phyloP scores from a whole-genome alignment of 257 asterid species.

The Solanum stenotomum region DNA sequence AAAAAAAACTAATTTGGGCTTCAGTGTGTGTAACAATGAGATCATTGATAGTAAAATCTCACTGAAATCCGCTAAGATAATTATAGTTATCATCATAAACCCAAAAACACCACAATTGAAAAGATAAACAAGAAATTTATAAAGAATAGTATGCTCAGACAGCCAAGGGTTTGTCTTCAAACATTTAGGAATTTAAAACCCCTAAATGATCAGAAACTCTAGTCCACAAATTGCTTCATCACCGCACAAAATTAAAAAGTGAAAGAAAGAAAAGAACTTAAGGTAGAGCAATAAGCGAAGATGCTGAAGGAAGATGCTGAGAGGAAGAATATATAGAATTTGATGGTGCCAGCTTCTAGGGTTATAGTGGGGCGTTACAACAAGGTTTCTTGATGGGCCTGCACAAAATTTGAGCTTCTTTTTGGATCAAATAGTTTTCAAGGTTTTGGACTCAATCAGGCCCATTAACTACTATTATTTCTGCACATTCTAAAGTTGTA shows the following conservation, averaged over 20 bases:
- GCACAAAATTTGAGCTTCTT: neutral
- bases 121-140: neutral
- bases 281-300: neutral
- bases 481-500: neutral
- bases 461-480: neutral
- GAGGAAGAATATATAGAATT: neutral
- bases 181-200: neutral
- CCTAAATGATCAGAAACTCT: constrained; percentile 54
- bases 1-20: neutral
- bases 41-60: constrained; percentile 44
- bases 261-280: neutral
- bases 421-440: neutral
- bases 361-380: neutral
- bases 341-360: neutral
- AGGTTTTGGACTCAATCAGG: neutral
- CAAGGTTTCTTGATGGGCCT: neutral
- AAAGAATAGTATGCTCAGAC: constrained; percentile 34
- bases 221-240: constrained; percentile 55
- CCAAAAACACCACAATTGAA: neutral
- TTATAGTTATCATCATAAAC: constrained; percentile 34
- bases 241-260: constrained; percentile 13
- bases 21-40: constrained; percentile 67
- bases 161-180: constrained; percentile 76
- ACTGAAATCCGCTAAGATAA: constrained; percentile 74
- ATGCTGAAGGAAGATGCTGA: neutral